Conservation (phyloP, 2,329 filamentous ascomycete genomes). For the Alternaria ethzedia region DNA sequence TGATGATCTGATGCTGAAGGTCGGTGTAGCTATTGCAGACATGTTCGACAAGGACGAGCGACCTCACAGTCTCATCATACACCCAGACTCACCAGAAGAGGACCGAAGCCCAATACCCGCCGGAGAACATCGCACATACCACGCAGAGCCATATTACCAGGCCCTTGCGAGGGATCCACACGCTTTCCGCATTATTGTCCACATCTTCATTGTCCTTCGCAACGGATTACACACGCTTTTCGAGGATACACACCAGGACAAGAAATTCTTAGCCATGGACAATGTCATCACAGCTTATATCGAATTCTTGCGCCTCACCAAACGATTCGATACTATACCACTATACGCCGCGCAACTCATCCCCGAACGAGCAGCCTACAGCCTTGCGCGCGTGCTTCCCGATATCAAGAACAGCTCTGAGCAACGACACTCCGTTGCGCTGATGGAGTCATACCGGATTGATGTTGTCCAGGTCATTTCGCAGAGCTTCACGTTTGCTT, state of each 20-base stretch:
- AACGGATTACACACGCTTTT: conserved; percentile 52
- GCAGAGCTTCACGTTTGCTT: conserved; percentile 63
- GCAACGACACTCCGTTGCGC: conserved; percentile 70
- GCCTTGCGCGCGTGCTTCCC: conserved; percentile 78
- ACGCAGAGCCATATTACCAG: conserved; percentile 36
- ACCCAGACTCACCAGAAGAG: conserved; percentile 32
- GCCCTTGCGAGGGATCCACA: conserved; percentile 50
- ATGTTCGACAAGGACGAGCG: conserved; percentile 39
- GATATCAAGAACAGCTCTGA: conserved; percentile 70
- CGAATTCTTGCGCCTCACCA: conserved; percentile 74
- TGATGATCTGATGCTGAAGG: conserved; percentile 51
- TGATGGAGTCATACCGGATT: conserved; percentile 78
- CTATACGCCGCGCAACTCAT: conserved; percentile 84
- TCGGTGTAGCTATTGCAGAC: conserved; percentile 53
- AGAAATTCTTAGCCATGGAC: conserved; percentile 60
- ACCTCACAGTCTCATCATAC: conserved; percentile 38
- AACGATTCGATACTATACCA: conserved; percentile 74
- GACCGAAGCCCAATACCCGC: conserved; percentile 27
- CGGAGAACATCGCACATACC: conserved; percentile 23
- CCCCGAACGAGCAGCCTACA: conserved; percentile 68
- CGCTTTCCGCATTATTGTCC: conserved; percentile 54
- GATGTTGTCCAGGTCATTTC: conserved; percentile 76
- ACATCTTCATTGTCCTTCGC: conserved; percentile 68
- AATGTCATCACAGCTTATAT: conserved; percentile 84
- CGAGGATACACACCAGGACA: conserved; percentile 20